Conservation (phyloP, 805 yeast genomes). For the Wickerhamomyces mucosus region DNA sequence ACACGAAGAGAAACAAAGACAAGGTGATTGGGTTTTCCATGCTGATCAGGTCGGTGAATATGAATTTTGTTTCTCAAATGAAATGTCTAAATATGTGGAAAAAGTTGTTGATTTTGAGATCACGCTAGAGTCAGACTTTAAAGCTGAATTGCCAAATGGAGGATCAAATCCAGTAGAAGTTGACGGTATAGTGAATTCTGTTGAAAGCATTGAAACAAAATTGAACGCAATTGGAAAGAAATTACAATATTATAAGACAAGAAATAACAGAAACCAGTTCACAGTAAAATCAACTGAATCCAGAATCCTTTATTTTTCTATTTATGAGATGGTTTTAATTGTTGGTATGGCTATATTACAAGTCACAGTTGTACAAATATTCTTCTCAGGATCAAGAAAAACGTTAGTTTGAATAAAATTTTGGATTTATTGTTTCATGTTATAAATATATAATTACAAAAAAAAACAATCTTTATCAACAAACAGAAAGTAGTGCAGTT, state of each 20-base stretch:
- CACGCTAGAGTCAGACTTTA: constrained; percentile 38
- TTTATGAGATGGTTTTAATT: constrained; percentile 63
- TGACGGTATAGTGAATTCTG: constrained; percentile 27
- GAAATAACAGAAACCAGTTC: constrained; percentile 85
- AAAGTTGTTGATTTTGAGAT: constrained; percentile 58
- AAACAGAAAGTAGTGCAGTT: no score
- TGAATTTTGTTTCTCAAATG: constrained; percentile 56
- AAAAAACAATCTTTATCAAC: no score
- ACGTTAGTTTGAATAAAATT: constrained; percentile 28
- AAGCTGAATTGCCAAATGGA: constrained; percentile 22
- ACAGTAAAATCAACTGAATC: constrained; percentile 78
- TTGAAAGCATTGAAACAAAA: constrained; percentile 49
- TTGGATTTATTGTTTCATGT: no score
- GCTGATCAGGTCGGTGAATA: constrained; percentile 53
- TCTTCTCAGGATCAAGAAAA: constrained; percentile 64
- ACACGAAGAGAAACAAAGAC: constrained; percentile 46
- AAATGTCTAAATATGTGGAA: constrained; percentile 63
- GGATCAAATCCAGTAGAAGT: constrained; percentile 42
- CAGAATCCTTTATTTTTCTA: constrained; percentile 69
- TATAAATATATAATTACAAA: no score
- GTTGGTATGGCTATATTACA: constrained; percentile 68
- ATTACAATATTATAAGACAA: constrained; percentile 76
- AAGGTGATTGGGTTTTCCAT: constrained; percentile 49
- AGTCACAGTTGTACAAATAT: constrained; percentile 55
- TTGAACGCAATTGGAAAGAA: constrained; percentile 46